A percentile compares a stretch with the other conserved stretches of the same genome.
Evolutionary conservation across 129 eudicot genomes (phyloP).

Genomic region (carrot (Daucus carota)): DH1_v3.0 NC_030382.2:58820501-58821000

Average conservation of each 20-base stretch:
- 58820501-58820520: not conserved
- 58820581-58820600: conserved; percentile 78
- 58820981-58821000: not conserved
- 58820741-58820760: not conserved
- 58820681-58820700: not conserved
- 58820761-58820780: not conserved
- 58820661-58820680: conserved; percentile 87
- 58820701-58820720: not conserved
- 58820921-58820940: not conserved
- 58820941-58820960: not conserved
- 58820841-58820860: not conserved
- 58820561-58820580: conserved; percentile 89
- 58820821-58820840: not conserved
- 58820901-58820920: not conserved
- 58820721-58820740: not conserved
- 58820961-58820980: not conserved
- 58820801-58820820: no score
- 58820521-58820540: conserved; percentile 81
- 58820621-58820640: conserved; percentile 87
- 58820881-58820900: not conserved
- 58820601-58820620: conserved; percentile 73
- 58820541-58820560: conserved; percentile 92
- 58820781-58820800: no score
- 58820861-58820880: not conserved
- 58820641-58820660: conserved; percentile 84